Conservation (phyloP, 148 eudicot species). For the Persicaria tinctoria region DNA sequence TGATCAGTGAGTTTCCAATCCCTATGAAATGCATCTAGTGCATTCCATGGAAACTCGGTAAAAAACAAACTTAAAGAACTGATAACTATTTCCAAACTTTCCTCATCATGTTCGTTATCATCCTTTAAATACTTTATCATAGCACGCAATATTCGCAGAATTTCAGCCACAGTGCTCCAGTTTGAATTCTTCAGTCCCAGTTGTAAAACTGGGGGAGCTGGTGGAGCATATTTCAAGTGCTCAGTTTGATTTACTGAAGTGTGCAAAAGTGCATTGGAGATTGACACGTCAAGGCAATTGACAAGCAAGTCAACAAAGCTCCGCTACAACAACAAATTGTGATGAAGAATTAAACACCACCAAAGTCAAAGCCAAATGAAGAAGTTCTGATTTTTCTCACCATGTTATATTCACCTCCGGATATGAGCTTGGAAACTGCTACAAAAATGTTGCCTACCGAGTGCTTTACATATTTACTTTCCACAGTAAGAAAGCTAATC, state of each 20-base stretch:
- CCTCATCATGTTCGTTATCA: constrained; percentile 28
- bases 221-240: constrained; percentile 16
- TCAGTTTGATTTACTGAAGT: constrained; percentile 22
- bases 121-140: constrained; percentile 45
- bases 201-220: constrained; percentile 14
- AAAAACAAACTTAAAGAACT: constrained; percentile 26
- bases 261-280: constrained; percentile 31
- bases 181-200: constrained; percentile 28
- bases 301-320: constrained; percentile 37
- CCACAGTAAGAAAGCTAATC: constrained; percentile 36
- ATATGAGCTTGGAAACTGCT: constrained; percentile 46
- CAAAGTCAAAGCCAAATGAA: neutral
- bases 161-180: constrained; percentile 53
- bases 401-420: constrained; percentile 37
- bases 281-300: constrained; percentile 41
- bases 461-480: constrained; percentile 52
- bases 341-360: constrained; percentile 3
- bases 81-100: constrained; percentile 19
- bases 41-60: constrained; percentile 45
- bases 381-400: neutral
- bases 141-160: constrained; percentile 42
- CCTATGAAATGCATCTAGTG: constrained; percentile 21
- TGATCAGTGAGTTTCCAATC: constrained; percentile 13
- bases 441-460: constrained; percentile 47
- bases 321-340: constrained; percentile 34